Base-by-base conservation (phyloP, 257 asterid genomes). In the Haberlea rhodopensis region DNA sequence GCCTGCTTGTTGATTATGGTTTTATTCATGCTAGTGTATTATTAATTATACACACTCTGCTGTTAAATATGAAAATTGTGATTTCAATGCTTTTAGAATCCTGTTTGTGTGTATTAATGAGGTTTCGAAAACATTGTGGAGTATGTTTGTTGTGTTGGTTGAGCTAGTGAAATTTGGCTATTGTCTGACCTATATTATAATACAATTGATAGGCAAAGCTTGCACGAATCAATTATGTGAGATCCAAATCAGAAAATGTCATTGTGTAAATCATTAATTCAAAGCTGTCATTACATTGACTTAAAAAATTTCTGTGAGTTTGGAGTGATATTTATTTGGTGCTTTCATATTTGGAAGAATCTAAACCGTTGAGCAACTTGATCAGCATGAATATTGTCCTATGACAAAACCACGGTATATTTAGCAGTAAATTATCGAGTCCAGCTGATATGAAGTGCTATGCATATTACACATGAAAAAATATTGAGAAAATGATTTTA, bases 141-240 rank as follows among this genome's bases (percentile, higher is more conserved):
- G 51, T 60, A 53, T 53, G 73, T 13, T 18, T 26, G 2, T 18
- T 40, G 18, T 22, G 51, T 62, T 53, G 20, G 55, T 37, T 26
- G 57, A 49, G 57, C 68, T 34, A 21, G 18, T 59, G 52, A 40
- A 57, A 20, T 53, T n/a, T 53, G 34, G 46, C 2, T 66, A 54
- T 32, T 34, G 31, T 23, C 13, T 54, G 71, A 68, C 26, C 53
- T 4, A 11, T 31, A 64, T 29, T 51, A 4, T 45, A n/a, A 22
- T 25, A 8, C 16, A 10, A n/a, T n/a, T n/a, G n/a, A n/a, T n/a
- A n/a, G n/a, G n/a, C n/a, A n/a, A n/a, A n/a, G n/a, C n/a, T n/a
- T n/a, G n/a, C n/a, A n/a, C n/a, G n/a, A n/a, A n/a, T 31, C 10
- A 15, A 22, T 11, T 56, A 37, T 56, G n/a, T 56, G 53, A 24